These are phyloP conservation scores for Hansenula lynferdii DNA, from an alignment of 1,139 yeast genomes.

Conservation along the genomic window DNA sequence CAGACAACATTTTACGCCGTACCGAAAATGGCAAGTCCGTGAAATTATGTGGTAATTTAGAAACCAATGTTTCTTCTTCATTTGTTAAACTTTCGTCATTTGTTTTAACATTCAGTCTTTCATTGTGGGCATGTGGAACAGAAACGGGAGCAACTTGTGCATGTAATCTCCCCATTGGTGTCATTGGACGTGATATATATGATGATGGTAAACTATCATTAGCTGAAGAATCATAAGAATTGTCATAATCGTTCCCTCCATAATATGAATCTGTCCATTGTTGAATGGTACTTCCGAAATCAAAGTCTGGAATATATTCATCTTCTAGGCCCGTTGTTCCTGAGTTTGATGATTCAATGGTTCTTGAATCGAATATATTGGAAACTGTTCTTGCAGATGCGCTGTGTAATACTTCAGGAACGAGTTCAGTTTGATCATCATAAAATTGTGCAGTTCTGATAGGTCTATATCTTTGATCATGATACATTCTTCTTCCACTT, in stretches of 20 bases:
- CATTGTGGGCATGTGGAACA: slow-evolving; percentile 16
- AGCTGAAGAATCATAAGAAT: slow-evolving; percentile 10
- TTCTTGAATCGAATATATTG: background rate
- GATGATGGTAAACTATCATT: slow-evolving; percentile 9
- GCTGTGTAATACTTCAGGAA: background rate
- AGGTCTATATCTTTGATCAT: slow-evolving; percentile 42
- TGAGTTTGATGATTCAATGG: too few species aligned
- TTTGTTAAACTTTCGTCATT: slow-evolving; percentile 5
- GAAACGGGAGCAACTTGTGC: slow-evolving; percentile 20
- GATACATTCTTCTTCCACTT: slow-evolving; percentile 45
- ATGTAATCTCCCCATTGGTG: slow-evolving; percentile 18
- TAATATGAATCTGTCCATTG: slow-evolving; percentile 22
- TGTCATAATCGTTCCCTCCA: slow-evolving; percentile 4
- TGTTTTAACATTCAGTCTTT: background rate
- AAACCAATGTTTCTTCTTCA: slow-evolving; percentile 17
- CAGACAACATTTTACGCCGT: slow-evolving; percentile 51
- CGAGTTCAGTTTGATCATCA: background rate
- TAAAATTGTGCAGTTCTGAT: slow-evolving; percentile 7
- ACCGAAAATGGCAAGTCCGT: slow-evolving; percentile 65
- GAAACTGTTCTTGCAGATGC: slow-evolving; percentile 8
- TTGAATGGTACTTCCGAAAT: slow-evolving; percentile 32
- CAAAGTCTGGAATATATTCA: slow-evolving; percentile 67
- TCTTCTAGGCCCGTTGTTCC: slow-evolving; percentile 49
- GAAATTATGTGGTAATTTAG: slow-evolving; percentile 54
- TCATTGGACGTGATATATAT: slow-evolving; percentile 7